Percentiles rank a stretch among this genome's conserved stretches.
These are phyloP conservation scores for Schizochytrium sp. DNA, from an alignment of 108 stramenopile species.

Conservation along the genomic window DNA sequence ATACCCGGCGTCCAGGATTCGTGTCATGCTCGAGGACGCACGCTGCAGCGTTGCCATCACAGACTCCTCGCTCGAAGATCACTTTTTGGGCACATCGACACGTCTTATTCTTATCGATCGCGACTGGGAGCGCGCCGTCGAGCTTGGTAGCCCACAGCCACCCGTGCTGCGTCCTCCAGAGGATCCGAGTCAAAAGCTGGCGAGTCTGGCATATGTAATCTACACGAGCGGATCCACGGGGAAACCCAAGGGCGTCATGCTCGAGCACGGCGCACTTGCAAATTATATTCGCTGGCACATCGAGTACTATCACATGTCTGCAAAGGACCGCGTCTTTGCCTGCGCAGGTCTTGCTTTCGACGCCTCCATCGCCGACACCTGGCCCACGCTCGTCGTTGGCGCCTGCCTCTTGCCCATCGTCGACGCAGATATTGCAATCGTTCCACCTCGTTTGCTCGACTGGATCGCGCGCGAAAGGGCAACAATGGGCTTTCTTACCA, in stretches of 20 bases:
- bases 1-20: not conserved
- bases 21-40: not conserved
- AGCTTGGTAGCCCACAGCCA: not conserved
- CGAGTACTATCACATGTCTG: not conserved
- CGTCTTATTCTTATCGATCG: not conserved
- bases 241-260: constrained; percentile 17
- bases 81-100: not conserved
- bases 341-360: not conserved
- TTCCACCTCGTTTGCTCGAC: not conserved
- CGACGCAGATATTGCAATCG: not conserved
- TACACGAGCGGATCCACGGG: constrained; percentile 7
- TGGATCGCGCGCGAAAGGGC: constrained; percentile 2
- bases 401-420: not conserved
- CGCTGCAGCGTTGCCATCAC: not conserved
- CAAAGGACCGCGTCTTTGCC: not conserved
- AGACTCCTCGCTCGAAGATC: not conserved
- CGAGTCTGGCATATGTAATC: not conserved
- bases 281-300: constrained; percentile 12
- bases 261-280: not conserved
- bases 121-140: not conserved
- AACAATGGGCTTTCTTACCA: constrained; percentile 8
- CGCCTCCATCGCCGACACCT: not conserved
- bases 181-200: not conserved
- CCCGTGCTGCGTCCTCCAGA: not conserved
- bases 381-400: not conserved